Evolutionary conservation across 2,329 filamentous ascomycete genomes (phyloP).

Genomic region (Neonectria faginata): DNA sequence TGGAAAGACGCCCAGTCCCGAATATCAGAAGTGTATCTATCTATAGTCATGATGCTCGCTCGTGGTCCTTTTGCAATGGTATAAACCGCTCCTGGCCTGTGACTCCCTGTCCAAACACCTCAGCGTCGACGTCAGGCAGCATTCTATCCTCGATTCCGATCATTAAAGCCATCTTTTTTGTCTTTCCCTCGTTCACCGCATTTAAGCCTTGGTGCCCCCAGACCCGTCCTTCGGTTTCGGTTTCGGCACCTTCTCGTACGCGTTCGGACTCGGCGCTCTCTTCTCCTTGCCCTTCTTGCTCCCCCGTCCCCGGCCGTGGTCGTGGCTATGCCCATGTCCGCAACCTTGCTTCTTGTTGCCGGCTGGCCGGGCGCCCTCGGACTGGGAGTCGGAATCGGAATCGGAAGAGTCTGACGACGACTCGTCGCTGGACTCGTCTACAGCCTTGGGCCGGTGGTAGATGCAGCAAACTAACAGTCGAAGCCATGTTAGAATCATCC

Average conservation of each 20-base stretch:
- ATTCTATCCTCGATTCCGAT: constrained; percentile 23
- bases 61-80: constrained; percentile 10
- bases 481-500: constrained; percentile 6
- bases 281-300: constrained; percentile 52
- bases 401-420: constrained; percentile 70
- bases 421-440: constrained; percentile 84
- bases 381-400: constrained; percentile 62
- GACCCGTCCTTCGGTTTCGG: constrained; percentile 52
- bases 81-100: constrained; percentile 12
- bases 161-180: constrained; percentile 20
- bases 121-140: constrained; percentile 8
- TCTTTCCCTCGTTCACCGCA: background rate
- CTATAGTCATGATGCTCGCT: constrained; percentile 26
- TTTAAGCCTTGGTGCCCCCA: constrained; percentile 40
- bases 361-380: constrained; percentile 42
- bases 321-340: constrained; percentile 51
- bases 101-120: background rate
- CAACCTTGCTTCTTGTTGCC: constrained; percentile 56
- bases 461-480: constrained; percentile 88
- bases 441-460: constrained; percentile 86
- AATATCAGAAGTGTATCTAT: constrained; percentile 17
- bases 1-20: constrained; percentile 2
- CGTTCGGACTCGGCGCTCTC: constrained; percentile 77
- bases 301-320: constrained; percentile 45
- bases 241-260: constrained; percentile 79